Evolutionary conservation across 805 yeast genomes (phyloP).

Genomic region (Starmerella bombi): DNA sequence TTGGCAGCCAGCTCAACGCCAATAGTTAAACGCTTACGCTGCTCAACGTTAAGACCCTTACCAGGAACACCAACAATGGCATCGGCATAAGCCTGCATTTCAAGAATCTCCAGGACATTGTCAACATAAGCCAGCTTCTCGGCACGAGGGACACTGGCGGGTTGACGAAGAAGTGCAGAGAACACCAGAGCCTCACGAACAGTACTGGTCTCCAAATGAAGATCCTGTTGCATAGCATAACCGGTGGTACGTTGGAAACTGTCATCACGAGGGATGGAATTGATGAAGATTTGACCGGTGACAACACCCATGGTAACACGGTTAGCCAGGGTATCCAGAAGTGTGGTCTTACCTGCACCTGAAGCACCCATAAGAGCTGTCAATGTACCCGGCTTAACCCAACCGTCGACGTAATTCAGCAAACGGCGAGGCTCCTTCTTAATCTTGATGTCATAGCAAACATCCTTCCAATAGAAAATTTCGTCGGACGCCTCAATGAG

Average conservation of each 20-base stretch:
- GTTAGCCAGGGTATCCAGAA: constrained; percentile 58
- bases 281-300: constrained; percentile 59
- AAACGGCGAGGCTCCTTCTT: constrained; percentile 29
- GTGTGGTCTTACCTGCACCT: constrained; percentile 77
- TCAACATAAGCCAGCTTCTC: constrained; percentile 62
- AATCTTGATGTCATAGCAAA: constrained; percentile 42
- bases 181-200: constrained; percentile 64
- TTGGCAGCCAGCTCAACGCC: constrained; percentile 63
- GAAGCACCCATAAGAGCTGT: constrained; percentile 79
- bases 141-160: constrained; percentile 37
- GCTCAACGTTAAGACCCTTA: constrained; percentile 56
- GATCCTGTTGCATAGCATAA: constrained; percentile 69
- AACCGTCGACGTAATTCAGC: constrained; percentile 47
- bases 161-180: constrained; percentile 62
- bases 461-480: constrained; percentile 49
- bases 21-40: constrained; percentile 52
- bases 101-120: constrained; percentile 49
- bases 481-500: constrained; percentile 32
- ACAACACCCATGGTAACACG: constrained; percentile 59
- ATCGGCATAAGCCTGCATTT: constrained; percentile 58
- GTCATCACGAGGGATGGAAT: constrained; percentile 48
- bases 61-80: constrained; percentile 73
- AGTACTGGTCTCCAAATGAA: constrained; percentile 54
- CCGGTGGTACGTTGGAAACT: constrained; percentile 70
- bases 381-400: constrained; percentile 67